These are phyloP conservation scores for Strobilomyces echinocephalus DNA, from an alignment of 768 basidiomycete genomes.

Conservation along the genomic window DNA sequence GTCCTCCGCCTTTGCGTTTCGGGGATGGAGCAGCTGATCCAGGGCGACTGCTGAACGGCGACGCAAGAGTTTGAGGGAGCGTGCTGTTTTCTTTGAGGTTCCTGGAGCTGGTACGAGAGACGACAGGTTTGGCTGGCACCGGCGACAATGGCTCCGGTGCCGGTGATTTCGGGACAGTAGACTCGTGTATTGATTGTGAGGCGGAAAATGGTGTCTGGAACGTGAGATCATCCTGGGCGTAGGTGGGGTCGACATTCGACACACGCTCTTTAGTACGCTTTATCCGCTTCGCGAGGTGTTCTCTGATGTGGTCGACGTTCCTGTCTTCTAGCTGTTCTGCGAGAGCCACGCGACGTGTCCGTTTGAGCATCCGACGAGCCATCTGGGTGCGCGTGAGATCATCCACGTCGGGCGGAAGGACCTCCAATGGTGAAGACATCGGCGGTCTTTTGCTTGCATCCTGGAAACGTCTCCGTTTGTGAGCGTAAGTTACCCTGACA, in stretches of 20 bases:
- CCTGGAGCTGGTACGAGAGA: conserved; percentile 38
- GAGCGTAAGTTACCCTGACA: conserved; percentile 30
- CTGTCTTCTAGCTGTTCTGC: conserved; percentile 19
- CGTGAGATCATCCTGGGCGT: conserved; percentile 16
- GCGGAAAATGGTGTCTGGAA: conserved; percentile 28
- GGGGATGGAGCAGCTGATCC: conserved; percentile 38
- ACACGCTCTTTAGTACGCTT: conserved; percentile 22
- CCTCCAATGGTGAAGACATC: conserved; percentile 27
- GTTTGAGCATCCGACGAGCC: conserved; percentile 44
- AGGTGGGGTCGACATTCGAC: neutral
- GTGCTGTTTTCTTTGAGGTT: conserved; percentile 38
- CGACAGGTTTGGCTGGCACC: conserved; percentile 34
- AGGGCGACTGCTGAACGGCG: conserved; percentile 45
- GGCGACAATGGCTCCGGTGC: conserved; percentile 39
- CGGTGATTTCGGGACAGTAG: conserved; percentile 17
- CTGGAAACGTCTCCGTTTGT: conserved; percentile 26
- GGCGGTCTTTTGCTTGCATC: conserved; percentile 5
- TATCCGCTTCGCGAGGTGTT: conserved; percentile 32
- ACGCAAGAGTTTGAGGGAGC: conserved; percentile 32
- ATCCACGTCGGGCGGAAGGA: conserved; percentile 23
- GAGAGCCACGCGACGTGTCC: conserved; percentile 37
- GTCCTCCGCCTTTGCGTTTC: conserved; percentile 15
- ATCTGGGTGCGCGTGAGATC: conserved; percentile 39
- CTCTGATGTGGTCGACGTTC: conserved; percentile 16
- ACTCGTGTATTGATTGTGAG: conserved; percentile 21